Evolutionary conservation across 2,329 filamentous ascomycete species (phyloP).

Genomic region (Cladosporium cucumerinum): DNA sequence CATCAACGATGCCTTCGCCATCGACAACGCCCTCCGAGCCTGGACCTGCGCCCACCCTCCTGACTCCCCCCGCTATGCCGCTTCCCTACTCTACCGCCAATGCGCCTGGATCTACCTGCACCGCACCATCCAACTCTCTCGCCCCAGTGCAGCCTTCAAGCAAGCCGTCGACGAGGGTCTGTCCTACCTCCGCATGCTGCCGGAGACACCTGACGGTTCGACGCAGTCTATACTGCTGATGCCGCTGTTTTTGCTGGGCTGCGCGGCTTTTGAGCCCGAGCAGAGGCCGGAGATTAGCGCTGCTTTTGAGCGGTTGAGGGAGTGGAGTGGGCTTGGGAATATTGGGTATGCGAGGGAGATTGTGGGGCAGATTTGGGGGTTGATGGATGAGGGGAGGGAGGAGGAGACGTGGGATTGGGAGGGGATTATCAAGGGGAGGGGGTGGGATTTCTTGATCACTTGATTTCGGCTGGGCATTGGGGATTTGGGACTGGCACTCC

Average conservation of each 20-base stretch:
- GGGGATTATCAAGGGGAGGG: conserved; percentile 55
- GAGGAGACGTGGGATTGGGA: conserved; percentile 63
- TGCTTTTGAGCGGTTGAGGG: conserved; percentile 54
- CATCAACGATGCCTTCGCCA: conserved; percentile 68
- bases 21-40: conserved; percentile 68
- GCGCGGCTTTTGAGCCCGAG: conserved; percentile 54
- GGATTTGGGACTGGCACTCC: background rate
- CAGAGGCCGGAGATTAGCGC: conserved; percentile 55
- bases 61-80: conserved; percentile 52
- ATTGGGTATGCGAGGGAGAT: conserved; percentile 55
- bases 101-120: conserved; percentile 63
- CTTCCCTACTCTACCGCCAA: conserved; percentile 60
- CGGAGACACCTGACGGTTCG: conserved; percentile 36
- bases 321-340: conserved; percentile 57
- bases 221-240: conserved; percentile 59
- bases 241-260: conserved; percentile 60
- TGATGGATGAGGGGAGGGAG: conserved; percentile 55
- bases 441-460: conserved; percentile 61
- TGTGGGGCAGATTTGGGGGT: conserved; percentile 56
- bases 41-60: conserved; percentile 64
- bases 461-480: conserved; percentile 29
- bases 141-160: conserved; percentile 53
- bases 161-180: conserved; percentile 58
- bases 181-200: conserved; percentile 53
- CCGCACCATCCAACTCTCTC: conserved; percentile 55